Evolutionary conservation across 352 stramenopile genomes (phyloP).

Genomic region (Elongisporangium anandrum): DNA sequence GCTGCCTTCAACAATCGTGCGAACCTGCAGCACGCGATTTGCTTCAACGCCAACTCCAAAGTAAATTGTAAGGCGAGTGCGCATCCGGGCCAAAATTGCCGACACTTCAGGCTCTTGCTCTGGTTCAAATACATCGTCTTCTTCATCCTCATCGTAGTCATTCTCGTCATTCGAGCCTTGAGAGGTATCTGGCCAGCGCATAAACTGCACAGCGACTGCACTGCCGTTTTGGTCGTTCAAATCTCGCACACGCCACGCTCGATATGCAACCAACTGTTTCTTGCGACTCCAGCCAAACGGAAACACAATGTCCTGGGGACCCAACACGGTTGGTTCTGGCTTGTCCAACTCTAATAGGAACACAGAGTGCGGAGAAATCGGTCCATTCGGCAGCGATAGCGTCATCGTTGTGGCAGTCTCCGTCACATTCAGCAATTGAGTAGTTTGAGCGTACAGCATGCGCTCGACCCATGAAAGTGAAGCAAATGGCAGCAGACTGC

Average conservation of each 20-base stretch:
- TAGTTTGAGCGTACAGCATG: conserved; percentile 50
- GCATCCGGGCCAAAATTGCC: conserved; percentile 10
- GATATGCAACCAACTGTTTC: conserved; percentile 53
- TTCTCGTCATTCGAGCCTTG: conserved; percentile 12
- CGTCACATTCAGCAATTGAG: conserved; percentile 46
- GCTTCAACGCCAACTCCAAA: conserved; percentile 42
- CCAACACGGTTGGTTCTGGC: conserved; percentile 30
- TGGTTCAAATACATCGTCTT: conserved; percentile 35
- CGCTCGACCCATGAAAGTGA: conserved; percentile 47
- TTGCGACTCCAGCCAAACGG: conserved; percentile 47
- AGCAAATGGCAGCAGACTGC: conserved; percentile 11
- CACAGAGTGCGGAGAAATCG: conserved; percentile 46
- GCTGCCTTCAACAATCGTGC: conserved; percentile 60
- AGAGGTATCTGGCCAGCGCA: conserved; percentile 52
- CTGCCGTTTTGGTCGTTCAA: conserved; percentile 46
- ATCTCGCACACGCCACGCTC: conserved; percentile 53
- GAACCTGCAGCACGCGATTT: conserved; percentile 39
- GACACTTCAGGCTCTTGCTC: conserved; percentile 37
- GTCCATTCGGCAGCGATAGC: conserved; percentile 48
- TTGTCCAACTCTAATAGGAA: conserved; percentile 48
- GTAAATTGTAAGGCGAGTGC: conserved; percentile 60
- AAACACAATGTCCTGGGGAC: conserved; percentile 49
- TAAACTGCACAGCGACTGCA: conserved; percentile 47
- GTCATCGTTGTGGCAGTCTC: conserved; percentile 60
- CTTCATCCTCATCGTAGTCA: conserved; percentile 30